Base-by-base conservation (phyloP, 352 stramenopile genomes). In the Thraustotheca clavata region DNA sequence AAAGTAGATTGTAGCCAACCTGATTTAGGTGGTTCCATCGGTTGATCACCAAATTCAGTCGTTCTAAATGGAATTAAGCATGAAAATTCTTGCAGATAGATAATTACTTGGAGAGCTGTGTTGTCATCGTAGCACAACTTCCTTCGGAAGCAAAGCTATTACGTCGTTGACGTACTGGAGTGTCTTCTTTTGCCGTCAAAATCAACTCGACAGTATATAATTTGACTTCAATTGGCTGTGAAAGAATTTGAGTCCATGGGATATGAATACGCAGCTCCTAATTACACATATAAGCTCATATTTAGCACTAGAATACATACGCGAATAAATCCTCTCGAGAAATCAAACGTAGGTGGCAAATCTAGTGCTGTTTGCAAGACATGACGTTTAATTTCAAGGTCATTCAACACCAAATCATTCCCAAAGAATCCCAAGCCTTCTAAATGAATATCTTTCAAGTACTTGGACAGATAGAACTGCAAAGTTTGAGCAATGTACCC, bases 181-280 rank as follows among this genome's bases (percentile, higher is more conserved):
- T 32, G 49, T 61, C 18, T 22, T 73, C 72, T 9, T 77, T 77
- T 38, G 80, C 80, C 4, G 81, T 90, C 3, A 94, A 66, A 59
- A 94, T 94, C 31, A 94, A 72, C 52, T 94, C 85, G n/a, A 92
- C 80, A 29, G 85, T 94, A 71, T 91, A 94, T 46, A 94, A 72
- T 57, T 94, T 94, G 49, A 94, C 77, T 59, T 92, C 85, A 40
- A 92, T 94, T 14, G 85, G 77, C 63, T 94, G 85, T 3, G 83
- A 92, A 20, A 94, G 69, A 62, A 94, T 41, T 36, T 92, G 83
- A n/a, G 83, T 92, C 85, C 85, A 94, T 34, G 85, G 85, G 67
- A 94, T 94, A 67, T 91, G 85, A 62, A 94, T 92, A 32, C 83
- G 83, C 50, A 94, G 76, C 52, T 94, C 85, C 79, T 88, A 46